Evolutionary conservation across 148 eudicot species (phyloP).

Genomic region (Suaeda aralocaspica): DNA sequence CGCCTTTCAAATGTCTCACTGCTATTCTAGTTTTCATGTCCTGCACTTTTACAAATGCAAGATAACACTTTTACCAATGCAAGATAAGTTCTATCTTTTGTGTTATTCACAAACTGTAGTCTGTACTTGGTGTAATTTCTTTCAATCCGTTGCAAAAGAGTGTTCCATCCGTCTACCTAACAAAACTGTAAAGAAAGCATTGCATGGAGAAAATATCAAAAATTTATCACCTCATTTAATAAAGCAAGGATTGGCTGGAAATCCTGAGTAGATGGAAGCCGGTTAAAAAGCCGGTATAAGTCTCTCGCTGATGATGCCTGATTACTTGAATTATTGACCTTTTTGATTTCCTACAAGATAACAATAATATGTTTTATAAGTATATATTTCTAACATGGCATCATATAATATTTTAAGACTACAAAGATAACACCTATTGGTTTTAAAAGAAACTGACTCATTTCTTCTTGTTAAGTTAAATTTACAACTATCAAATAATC

Average conservation of each 20-base stretch:
- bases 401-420: background rate
- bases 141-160: background rate
- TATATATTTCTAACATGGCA: background rate
- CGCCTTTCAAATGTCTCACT: background rate
- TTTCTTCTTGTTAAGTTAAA: too few species aligned
- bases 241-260: slow-evolving; percentile 47
- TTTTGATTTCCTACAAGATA: slow-evolving; percentile 16
- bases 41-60: background rate
- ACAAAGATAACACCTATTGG: background rate
- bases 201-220: background rate
- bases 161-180: background rate
- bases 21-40: background rate
- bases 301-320: slow-evolving; percentile 10
- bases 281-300: slow-evolving; percentile 36
- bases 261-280: slow-evolving; percentile 42
- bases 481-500: too few species aligned
- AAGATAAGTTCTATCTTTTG: background rate
- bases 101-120: slow-evolving; percentile 5
- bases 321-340: background rate
- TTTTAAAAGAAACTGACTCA: background rate
- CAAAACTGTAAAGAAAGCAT: background rate
- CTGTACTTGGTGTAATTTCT: background rate
- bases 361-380: slow-evolving; percentile 6
- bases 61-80: background rate
- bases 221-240: slow-evolving; percentile 39